Evolutionary conservation across 306 rosid species (phyloP).

Genomic region (Quercus robur): DNA sequence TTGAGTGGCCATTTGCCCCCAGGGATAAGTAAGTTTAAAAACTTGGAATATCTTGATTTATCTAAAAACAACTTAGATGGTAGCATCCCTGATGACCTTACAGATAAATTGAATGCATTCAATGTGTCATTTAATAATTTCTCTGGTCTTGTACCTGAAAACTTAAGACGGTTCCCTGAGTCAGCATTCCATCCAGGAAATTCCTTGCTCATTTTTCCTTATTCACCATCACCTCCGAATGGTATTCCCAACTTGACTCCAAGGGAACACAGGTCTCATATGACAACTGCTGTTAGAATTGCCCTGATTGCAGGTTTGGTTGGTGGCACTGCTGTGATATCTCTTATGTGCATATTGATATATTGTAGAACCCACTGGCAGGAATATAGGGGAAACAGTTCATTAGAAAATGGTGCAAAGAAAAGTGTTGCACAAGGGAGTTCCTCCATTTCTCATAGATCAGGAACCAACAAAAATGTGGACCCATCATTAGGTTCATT

Average conservation of each 20-base stretch:
- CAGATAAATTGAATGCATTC: slow-evolving; percentile 48
- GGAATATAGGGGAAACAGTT: slow-evolving; percentile 18
- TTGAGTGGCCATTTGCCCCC: slow-evolving; percentile 57
- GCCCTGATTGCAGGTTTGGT: slow-evolving; percentile 56
- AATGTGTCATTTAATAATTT: slow-evolving; percentile 70
- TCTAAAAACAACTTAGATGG: slow-evolving; percentile 63
- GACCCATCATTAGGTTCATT: slow-evolving; percentile 33
- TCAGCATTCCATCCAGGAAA: slow-evolving; percentile 85
- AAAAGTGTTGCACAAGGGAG: slow-evolving; percentile 30
- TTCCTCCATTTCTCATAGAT: slow-evolving; percentile 32
- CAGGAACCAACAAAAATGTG: slow-evolving; percentile 30
- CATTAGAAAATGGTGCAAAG: slow-evolving; percentile 30
- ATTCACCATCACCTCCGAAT: slow-evolving; percentile 35
- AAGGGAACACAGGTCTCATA: slow-evolving; percentile 26
- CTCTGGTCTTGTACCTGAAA: slow-evolving; percentile 59
- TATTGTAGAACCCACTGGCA: slow-evolving; percentile 37
- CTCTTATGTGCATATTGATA: slow-evolving; percentile 32
- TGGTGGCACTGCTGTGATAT: slow-evolving; percentile 43
- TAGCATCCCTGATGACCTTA: slow-evolving; percentile 57
- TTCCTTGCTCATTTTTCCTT: slow-evolving; percentile 48
- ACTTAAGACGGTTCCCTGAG: slow-evolving; percentile 56
- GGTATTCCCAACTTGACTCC: slow-evolving; percentile 26
- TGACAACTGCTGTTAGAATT: slow-evolving; percentile 47
- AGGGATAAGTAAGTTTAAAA: slow-evolving; percentile 44
- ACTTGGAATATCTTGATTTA: slow-evolving; percentile 53